Evolutionary conservation across 768 basidiomycete species (phyloP).

Genomic region (Sarcodon sp.): DNA sequence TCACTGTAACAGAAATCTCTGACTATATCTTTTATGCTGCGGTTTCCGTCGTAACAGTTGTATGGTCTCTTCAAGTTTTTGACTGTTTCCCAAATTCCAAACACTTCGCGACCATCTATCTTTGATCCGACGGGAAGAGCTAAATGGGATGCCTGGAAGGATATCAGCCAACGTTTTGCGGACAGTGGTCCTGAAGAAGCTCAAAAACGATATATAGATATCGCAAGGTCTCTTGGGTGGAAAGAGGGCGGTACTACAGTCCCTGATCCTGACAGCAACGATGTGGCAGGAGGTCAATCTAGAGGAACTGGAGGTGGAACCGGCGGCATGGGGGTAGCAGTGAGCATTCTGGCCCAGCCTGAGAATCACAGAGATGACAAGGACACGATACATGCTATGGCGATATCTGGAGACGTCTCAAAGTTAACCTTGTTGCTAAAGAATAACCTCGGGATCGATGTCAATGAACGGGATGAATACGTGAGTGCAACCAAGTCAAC

Average conservation of each 20-base stretch:
- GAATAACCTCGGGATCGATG: constrained; percentile 25
- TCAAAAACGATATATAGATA: constrained; percentile 53
- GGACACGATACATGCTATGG: constrained; percentile 46
- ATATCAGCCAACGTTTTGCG: constrained; percentile 33
- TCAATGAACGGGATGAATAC: constrained; percentile 60
- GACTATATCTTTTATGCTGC: constrained; percentile 2
- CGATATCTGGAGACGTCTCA: constrained; percentile 40
- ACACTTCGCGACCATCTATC: constrained; percentile 50
- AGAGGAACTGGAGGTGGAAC: constrained; percentile 30
- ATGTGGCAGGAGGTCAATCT: constrained; percentile 20
- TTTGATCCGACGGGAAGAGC: constrained; percentile 72
- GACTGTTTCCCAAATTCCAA: constrained; percentile 44
- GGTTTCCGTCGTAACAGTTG: constrained; percentile 30
- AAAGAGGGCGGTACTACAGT: constrained; percentile 17
- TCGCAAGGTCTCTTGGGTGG: constrained; percentile 67
- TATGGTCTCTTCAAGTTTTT: constrained; percentile 77
- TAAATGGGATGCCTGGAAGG: constrained; percentile 81
- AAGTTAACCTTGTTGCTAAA: constrained; percentile 31
- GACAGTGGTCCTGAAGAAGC: constrained; percentile 24
- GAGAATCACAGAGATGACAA: constrained; percentile 19
- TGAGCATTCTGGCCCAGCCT: constrained; percentile 40
- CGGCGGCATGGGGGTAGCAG: constrained; percentile 28
- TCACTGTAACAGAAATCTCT: constrained; percentile 5
- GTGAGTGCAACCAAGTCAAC: constrained; percentile 29
- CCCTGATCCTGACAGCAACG: background rate